Percentiles rank a stretch among this genome's conserved stretches.
Conservation (phyloP, 2,329 filamentous ascomycete genomes). For the Westerdykella aurantiaca region DNA sequence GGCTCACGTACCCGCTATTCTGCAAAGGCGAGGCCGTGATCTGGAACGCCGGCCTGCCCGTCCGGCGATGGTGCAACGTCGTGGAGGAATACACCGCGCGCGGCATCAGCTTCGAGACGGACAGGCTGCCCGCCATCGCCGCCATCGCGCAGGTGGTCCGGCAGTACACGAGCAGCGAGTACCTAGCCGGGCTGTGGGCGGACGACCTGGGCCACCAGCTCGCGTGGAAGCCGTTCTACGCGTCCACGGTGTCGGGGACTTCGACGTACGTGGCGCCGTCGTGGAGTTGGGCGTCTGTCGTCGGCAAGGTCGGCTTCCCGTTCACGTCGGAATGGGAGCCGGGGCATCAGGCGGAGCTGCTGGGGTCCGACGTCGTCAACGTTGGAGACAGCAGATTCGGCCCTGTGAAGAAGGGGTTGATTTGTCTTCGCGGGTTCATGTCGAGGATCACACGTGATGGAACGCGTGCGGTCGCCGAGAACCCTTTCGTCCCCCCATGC, state of each 20-base stretch:
- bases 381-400: too few species aligned
- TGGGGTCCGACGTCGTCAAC: too few species aligned
- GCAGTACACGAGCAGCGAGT: background rate
- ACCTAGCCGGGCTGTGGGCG: background rate
- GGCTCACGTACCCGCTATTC: background rate
- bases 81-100: background rate
- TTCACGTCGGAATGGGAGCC: too few species aligned
- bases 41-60: background rate
- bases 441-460: too few species aligned
- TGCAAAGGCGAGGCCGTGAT: background rate
- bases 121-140: slow-evolving; percentile 1
- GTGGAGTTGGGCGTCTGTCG: slow-evolving; percentile 1
- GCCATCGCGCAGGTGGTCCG: background rate
- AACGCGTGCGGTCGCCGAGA: too few species aligned
- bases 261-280: background rate
- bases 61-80: slow-evolving; percentile 1
- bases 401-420: too few species aligned
- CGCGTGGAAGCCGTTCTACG: background rate
- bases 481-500: too few species aligned
- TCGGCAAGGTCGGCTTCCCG: background rate
- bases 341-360: too few species aligned
- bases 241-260: background rate
- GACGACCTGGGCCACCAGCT: background rate
- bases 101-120: background rate
- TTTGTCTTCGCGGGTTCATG: too few species aligned